Evolutionary conservation across 768 basidiomycete genomes (phyloP).

Genomic region (Pilatotrama ljubarskyi): DNA sequence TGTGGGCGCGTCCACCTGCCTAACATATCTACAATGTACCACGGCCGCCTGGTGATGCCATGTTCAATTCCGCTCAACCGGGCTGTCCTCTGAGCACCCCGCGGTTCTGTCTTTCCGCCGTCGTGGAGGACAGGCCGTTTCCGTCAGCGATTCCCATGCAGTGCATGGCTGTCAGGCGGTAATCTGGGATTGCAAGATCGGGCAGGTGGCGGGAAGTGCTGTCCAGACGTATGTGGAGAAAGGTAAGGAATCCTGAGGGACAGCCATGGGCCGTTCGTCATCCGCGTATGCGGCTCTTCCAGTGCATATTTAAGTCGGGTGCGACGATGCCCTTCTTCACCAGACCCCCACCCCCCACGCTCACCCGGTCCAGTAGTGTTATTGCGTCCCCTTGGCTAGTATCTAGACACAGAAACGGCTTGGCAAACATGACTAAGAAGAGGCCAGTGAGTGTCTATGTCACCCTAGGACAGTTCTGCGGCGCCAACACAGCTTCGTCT

Average conservation of each 20-base stretch:
- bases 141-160: neutral
- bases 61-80: neutral
- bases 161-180: constrained; percentile 9
- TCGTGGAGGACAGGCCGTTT: neutral
- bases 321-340: neutral
- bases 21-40: neutral
- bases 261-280: constrained; percentile 13
- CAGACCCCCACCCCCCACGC: neutral
- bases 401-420: neutral
- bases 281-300: constrained; percentile 2
- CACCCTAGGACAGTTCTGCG: neutral
- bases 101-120: constrained; percentile 5
- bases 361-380: neutral
- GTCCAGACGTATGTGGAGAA: constrained; percentile 9
- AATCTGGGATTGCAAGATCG: constrained; percentile 14
- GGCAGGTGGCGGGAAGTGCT: neutral
- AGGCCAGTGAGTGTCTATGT: constrained; percentile 5
- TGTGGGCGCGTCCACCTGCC: constrained; percentile 1
- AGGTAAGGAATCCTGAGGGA: neutral
- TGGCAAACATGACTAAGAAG: constrained; percentile 8
- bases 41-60: neutral
- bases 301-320: constrained; percentile 2
- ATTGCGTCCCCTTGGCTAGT: neutral
- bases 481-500: neutral
- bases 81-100: constrained; percentile 7